Percentiles rank a stretch among this genome's conserved stretches.
Evolutionary conservation across 208 protist species (phyloP).

Genomic region (Strigomonas culicis): DNA sequence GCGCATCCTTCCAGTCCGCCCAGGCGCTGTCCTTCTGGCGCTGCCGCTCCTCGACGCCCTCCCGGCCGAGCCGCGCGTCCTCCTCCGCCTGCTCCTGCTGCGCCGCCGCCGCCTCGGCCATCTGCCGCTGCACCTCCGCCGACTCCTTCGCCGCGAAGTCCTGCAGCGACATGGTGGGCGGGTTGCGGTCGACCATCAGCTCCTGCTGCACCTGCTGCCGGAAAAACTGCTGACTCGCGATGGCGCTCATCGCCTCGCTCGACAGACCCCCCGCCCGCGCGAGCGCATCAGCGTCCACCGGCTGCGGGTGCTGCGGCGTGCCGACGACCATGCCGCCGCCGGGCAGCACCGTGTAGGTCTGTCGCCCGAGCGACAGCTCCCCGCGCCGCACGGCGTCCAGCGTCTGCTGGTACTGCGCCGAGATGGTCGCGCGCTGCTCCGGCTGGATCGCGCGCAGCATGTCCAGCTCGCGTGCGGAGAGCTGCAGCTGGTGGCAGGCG

Average conservation of each 20-base stretch:
- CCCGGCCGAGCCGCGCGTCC: constrained; percentile 66
- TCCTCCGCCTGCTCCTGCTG: constrained; percentile 55
- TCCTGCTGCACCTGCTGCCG: constrained; percentile 68
- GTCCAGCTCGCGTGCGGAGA: constrained; percentile 66
- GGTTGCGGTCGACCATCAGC: constrained; percentile 79
- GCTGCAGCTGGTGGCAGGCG: constrained; percentile 73
- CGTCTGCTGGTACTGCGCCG: constrained; percentile 57
- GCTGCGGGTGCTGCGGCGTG: constrained; percentile 41
- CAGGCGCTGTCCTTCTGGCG: constrained; percentile 71
- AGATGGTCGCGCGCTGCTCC: constrained; percentile 54
- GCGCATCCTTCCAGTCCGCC: constrained; percentile 83
- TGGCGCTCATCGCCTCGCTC: constrained; percentile 15
- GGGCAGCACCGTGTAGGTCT: constrained; percentile 88
- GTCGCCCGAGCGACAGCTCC: constrained; percentile 58
- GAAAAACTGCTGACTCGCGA: constrained; percentile 42
- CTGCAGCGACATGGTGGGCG: constrained; percentile 80
- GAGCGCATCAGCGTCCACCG: constrained; percentile 17
- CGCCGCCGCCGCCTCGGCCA: constrained; percentile 37
- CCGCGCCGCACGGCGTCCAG: constrained; percentile 68
- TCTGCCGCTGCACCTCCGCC: constrained; percentile 72
- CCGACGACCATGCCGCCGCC: constrained; percentile 68
- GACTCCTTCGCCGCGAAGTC: constrained; percentile 87
- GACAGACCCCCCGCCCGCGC: constrained; percentile 13
- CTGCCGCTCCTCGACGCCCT: constrained; percentile 84
- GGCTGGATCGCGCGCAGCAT: constrained; percentile 65